phyloP scores from a whole-genome alignment of 1,284 basidiomycete genomes.

The Gymnopus androsaceus region DNA sequence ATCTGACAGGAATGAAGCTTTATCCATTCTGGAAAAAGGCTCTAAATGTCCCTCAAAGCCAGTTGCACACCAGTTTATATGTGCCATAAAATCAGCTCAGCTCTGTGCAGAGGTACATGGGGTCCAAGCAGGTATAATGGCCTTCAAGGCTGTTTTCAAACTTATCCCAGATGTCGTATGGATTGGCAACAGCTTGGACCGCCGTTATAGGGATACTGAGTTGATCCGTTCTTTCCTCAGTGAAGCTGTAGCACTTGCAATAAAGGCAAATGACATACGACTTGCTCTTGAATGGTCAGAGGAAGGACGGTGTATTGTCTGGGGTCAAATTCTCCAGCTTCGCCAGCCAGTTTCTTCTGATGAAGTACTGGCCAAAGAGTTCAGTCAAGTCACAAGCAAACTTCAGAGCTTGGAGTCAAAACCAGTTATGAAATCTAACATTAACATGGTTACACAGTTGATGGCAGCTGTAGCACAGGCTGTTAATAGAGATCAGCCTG shows the following conservation, averaged over 20 bases:
- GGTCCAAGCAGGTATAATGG: neutral
- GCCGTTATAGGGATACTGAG: neutral
- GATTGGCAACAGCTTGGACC: slow-evolving; percentile 7
- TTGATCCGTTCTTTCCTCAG: neutral
- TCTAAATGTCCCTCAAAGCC: neutral
- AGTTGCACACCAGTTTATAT: neutral
- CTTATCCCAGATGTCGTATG: slow-evolving; percentile 10
- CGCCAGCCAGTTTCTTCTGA: slow-evolving; percentile 2
- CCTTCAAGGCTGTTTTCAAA: slow-evolving; percentile 3
- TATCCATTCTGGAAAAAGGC: neutral
- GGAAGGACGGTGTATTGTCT: slow-evolving; percentile 11
- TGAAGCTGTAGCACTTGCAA: slow-evolving; percentile 3
- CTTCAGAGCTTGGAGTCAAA: neutral
- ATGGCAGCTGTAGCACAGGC: neutral
- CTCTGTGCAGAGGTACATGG: neutral
- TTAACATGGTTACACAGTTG: neutral
- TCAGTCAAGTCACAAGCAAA: neutral
- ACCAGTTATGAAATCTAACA: neutral
- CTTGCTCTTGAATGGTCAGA: slow-evolving; percentile 14
- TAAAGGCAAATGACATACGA: neutral
- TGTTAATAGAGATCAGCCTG: neutral
- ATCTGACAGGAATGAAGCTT: neutral
- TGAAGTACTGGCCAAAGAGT: neutral
- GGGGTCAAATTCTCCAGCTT: slow-evolving; percentile 12
- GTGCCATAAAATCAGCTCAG: neutral